Evolutionary conservation across 768 basidiomycete genomes (phyloP).

Genomic region (Trametes cubensis): DNA sequence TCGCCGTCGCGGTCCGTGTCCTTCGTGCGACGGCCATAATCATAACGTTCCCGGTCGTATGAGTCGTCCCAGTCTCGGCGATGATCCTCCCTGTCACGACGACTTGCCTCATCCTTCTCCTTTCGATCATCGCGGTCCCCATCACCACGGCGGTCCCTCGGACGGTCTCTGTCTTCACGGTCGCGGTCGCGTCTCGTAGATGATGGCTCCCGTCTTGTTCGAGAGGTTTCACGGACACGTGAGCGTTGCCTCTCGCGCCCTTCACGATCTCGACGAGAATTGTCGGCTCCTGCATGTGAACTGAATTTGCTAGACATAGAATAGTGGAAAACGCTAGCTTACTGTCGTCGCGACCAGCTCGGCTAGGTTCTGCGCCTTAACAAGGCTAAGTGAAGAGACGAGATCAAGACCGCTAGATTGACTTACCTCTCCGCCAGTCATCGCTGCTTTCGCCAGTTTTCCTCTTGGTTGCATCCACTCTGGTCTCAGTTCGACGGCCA

Average conservation of each 20-base stretch:
- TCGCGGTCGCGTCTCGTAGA: slow-evolving; percentile 49
- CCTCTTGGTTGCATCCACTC: slow-evolving; percentile 60
- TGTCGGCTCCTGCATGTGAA: slow-evolving; percentile 48
- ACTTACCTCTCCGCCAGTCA: slow-evolving; percentile 84
- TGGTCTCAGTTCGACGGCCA: slow-evolving; percentile 57
- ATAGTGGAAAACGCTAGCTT: slow-evolving; percentile 28
- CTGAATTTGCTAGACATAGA: neutral
- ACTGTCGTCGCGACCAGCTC: slow-evolving; percentile 67
- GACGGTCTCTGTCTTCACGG: slow-evolving; percentile 34
- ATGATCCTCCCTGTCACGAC: slow-evolving; percentile 32
- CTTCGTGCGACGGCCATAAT: slow-evolving; percentile 40
- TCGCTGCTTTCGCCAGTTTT: slow-evolving; percentile 75
- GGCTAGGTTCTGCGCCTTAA: slow-evolving; percentile 51
- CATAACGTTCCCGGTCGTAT: slow-evolving; percentile 45
- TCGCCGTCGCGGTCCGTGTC: slow-evolving; percentile 54
- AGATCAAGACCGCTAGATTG: neutral
- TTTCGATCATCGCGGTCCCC: slow-evolving; percentile 39
- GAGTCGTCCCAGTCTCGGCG: slow-evolving; percentile 34
- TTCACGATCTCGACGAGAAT: slow-evolving; percentile 60
- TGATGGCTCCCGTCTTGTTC: slow-evolving; percentile 61
- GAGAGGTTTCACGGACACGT: slow-evolving; percentile 63
- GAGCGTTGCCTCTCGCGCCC: slow-evolving; percentile 68
- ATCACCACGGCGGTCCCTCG: slow-evolving; percentile 31
- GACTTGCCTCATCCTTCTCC: slow-evolving; percentile 40
- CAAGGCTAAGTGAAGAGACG: neutral